Percentiles rank a stretch among this genome's conserved stretches.
Evolutionary conservation across 139 green algal species (phyloP).

Genomic region (Tetraselmis striata): DNA sequence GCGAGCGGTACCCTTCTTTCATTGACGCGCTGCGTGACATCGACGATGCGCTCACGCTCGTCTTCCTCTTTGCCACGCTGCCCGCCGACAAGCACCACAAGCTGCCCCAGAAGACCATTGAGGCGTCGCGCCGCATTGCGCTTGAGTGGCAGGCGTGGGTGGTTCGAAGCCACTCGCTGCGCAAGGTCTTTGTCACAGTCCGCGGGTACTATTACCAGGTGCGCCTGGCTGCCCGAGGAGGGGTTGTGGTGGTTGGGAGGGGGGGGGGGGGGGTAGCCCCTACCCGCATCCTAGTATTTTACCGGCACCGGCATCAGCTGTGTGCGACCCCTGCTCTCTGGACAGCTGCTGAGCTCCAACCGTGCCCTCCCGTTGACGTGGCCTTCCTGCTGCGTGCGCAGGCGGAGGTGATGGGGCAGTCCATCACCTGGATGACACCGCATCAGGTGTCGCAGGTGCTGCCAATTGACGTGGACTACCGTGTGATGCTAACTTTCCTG

Average conservation of each 20-base stretch:
- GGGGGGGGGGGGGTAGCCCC: too few relatives aligned
- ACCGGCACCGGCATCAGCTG: too few relatives aligned
- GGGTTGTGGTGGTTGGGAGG: too few relatives aligned
- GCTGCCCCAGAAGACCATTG: constrained; percentile 30
- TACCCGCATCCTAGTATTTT: too few relatives aligned
- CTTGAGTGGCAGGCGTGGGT: constrained; percentile 95
- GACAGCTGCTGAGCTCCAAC: too few relatives aligned
- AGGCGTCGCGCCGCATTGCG: constrained; percentile 53
- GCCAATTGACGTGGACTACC: constrained; percentile 92
- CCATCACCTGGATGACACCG: constrained; percentile 93
- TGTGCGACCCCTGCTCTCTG: too few relatives aligned
- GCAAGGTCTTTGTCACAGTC: constrained; percentile 91
- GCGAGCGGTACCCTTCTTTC: constrained; percentile 95
- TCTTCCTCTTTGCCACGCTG: constrained; percentile 93
- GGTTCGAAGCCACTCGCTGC: constrained; percentile 69
- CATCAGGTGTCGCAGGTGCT: constrained; percentile 82
- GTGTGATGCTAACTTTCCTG: constrained; percentile 98
- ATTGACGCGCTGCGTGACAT: constrained; percentile 94
- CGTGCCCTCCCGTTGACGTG: neutral
- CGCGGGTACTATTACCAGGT: constrained; percentile 96
- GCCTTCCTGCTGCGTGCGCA: constrained; percentile 24
- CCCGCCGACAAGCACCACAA: constrained; percentile 58
- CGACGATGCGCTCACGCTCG: constrained; percentile 92
- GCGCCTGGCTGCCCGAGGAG: too few relatives aligned
- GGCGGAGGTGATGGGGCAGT: constrained; percentile 85